Conservation (phyloP, 148 eudicot species). For the Vaccinium corymbosum region DNA sequence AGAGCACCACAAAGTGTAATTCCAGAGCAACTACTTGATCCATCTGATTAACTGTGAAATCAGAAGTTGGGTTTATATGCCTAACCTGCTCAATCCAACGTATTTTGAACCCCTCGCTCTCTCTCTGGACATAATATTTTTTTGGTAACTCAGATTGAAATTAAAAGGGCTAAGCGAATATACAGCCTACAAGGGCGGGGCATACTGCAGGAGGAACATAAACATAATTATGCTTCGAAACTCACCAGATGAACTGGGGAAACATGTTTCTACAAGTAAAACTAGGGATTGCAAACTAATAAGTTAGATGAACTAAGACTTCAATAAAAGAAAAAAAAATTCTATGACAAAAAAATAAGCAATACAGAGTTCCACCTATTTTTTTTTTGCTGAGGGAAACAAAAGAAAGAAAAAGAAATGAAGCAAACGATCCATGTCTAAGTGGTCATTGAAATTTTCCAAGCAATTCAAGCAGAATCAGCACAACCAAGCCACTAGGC, state of each 20-base stretch:
- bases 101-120: neutral
- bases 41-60: neutral
- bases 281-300: neutral
- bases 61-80: neutral
- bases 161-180: too few species aligned
- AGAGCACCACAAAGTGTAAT: neutral
- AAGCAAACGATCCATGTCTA: neutral
- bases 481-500: neutral
- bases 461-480: conserved; percentile 1
- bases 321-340: neutral
- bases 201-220: too few species aligned
- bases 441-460: neutral
- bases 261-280: neutral
- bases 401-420: neutral
- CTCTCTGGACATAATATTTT: neutral
- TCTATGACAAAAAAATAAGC: neutral
- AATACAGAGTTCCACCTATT: neutral
- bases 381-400: neutral
- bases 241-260: neutral
- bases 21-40: neutral
- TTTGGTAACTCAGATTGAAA: too few species aligned
- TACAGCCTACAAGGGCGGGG: too few species aligned
- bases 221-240: neutral
- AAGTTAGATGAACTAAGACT: neutral
- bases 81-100: neutral